Evolutionary conservation across 2,329 filamentous ascomycete genomes (phyloP).

Genomic region (Pseudogymnoascus sp.): DNA sequence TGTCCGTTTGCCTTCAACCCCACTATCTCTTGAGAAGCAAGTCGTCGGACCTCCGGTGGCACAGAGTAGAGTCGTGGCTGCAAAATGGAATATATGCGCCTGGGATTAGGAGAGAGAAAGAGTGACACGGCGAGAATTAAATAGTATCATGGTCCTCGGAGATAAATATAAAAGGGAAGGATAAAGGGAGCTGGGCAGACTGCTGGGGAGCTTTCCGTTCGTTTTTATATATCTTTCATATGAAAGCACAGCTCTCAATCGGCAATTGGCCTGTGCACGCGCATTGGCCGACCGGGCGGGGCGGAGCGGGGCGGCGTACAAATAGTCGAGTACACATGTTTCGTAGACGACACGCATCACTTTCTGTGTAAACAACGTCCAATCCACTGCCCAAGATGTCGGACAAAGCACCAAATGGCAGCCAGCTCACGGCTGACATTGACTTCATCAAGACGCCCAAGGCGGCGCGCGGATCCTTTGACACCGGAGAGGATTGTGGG

Average conservation of each 20-base stretch:
- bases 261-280: neutral
- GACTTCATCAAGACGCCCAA: constrained; percentile 25
- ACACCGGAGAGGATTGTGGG: constrained; percentile 23
- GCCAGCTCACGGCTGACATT: constrained; percentile 17
- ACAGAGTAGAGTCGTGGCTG: too few species aligned
- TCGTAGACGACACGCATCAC: constrained; percentile 2
- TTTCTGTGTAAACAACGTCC: constrained; percentile 4
- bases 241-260: neutral
- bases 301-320: constrained; percentile 5
- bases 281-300: neutral
- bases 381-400: constrained; percentile 28
- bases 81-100: neutral
- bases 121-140: neutral
- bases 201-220: neutral
- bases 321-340: constrained; percentile 5
- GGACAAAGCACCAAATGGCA: constrained; percentile 31
- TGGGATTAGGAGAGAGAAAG: neutral
- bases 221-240: neutral
- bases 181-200: neutral
- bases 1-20: too few species aligned
- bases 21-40: too few species aligned
- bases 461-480: constrained; percentile 19
- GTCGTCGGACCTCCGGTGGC: too few species aligned
- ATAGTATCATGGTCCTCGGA: neutral
- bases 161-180: neutral